phyloP scores from a whole-genome alignment of 768 basidiomycete species.

The Leccinum variicolor region DNA sequence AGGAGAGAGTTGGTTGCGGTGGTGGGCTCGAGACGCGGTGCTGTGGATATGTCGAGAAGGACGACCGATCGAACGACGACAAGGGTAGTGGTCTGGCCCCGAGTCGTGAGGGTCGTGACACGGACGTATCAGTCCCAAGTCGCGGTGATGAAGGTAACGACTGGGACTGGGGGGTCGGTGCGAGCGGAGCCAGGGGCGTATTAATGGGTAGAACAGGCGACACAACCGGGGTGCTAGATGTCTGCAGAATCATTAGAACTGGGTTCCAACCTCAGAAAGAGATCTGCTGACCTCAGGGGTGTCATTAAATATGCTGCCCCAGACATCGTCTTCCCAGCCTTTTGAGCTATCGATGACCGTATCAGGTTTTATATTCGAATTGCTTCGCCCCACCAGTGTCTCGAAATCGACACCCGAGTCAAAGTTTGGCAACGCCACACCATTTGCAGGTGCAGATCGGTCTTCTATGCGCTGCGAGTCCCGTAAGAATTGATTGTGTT shows the following conservation, averaged over 20 bases:
- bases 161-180: slow-evolving; percentile 25
- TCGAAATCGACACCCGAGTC: slow-evolving; percentile 78
- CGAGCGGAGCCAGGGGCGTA: slow-evolving; percentile 9
- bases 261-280: not conserved
- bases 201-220: slow-evolving; percentile 13
- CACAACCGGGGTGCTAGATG: slow-evolving; percentile 12
- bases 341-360: slow-evolving; percentile 34
- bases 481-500: slow-evolving; percentile 88
- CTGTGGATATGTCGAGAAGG: slow-evolving; percentile 26
- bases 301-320: slow-evolving; percentile 72
- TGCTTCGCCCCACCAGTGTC: slow-evolving; percentile 69
- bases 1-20: slow-evolving; percentile 14
- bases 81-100: slow-evolving; percentile 37
- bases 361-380: slow-evolving; percentile 46
- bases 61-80: slow-evolving; percentile 32
- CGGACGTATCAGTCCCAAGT: slow-evolving; percentile 27
- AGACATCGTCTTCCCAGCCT: slow-evolving; percentile 80
- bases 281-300: slow-evolving; percentile 27
- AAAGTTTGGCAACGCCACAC: slow-evolving; percentile 33
- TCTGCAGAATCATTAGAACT: slow-evolving; percentile 13
- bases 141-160: slow-evolving; percentile 40
- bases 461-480: slow-evolving; percentile 92
- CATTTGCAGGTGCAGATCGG: slow-evolving; percentile 51
- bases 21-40: slow-evolving; percentile 19
- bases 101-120: slow-evolving; percentile 37